A percentile compares a stretch with the other conserved stretches of the same genome.
Conservation (phyloP, 176 grass and related monocot species). For the Phragmites australis region DNA sequence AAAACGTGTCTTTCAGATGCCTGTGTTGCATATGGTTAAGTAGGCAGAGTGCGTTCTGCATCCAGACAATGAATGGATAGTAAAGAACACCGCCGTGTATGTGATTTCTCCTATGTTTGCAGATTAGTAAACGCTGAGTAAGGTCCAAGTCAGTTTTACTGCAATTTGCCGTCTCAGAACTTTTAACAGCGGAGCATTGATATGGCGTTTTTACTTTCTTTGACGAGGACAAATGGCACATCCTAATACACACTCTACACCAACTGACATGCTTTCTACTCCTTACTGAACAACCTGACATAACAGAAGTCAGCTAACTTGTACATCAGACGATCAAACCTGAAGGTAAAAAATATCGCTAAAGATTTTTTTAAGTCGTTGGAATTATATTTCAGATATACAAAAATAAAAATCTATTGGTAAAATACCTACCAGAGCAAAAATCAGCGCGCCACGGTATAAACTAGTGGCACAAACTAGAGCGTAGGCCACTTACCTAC, state of each 20-base stretch:
- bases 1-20: background rate
- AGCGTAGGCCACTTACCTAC: slow-evolving; percentile 46
- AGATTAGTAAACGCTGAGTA: background rate
- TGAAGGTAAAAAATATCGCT: background rate
- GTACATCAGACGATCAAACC: background rate
- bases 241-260: slow-evolving; percentile 6
- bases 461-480: too few relatives aligned
- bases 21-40: background rate
- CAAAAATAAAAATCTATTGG: background rate
- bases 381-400: background rate
- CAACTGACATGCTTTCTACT: background rate
- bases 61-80: background rate
- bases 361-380: background rate
- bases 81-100: too few relatives aligned
- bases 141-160: background rate
- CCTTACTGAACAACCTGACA: background rate
- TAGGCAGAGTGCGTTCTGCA: background rate
- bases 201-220: background rate
- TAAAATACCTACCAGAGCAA: background rate
- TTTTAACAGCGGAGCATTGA: background rate
- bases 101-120: too few relatives aligned
- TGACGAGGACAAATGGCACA: background rate
- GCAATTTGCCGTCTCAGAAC: background rate
- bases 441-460: background rate
- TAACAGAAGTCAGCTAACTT: background rate